Base-by-base conservation (phyloP, 306 rosid genomes). In the Cicer arietinum region DNA sequence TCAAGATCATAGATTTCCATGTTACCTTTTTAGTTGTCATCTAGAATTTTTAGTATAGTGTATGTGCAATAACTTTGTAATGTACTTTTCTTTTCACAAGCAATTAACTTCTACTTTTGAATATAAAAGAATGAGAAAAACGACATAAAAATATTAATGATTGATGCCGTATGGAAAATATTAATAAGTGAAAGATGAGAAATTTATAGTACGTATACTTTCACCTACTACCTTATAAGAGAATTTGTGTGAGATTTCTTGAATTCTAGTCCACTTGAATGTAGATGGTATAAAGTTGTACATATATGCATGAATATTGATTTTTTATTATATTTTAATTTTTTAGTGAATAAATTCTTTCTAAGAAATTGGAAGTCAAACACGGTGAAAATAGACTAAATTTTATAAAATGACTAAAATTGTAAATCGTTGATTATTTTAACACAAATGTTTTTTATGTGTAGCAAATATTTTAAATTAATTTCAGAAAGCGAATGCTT, bases 1-100 rank as follows among this genome's bases (percentile, higher is more conserved):
- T 39, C 56, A 88, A 77, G 57, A 85, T 22, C 71, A 87, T 50
- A 39, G 92, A 85, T 75, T 86, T 93, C 98, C 96, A 91, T 77
- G 89, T 84, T 51, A 77, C 60, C 82, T 79, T 89, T 76, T 79
- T 83, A 18, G 44, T 7, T 63, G 37, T 76, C 91, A 83, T 90
- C 65, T 75, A 69, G 61, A 59, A 42, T 57, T 20, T 22, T 2
- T 25, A 25, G 62, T 76, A 2, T 64, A 37, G 46, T 16, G 25
- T 41, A 12, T 44, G 20, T 56, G 68, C 63, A 71, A 65, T 6
- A 48, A 42, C 57, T 50, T n/a, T 75, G 73, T 18, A 50, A n/a
- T 81, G 70, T 75, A 13, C 10, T 14, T 54, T 70, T 62, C 56
- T 69, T 18, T 43, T 63, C 69, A 73, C 70, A 46, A 61, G 47